These are phyloP conservation scores for Zygoascus biomembranicola DNA, from an alignment of 805 yeast genomes.

Conservation along the genomic window DNA sequence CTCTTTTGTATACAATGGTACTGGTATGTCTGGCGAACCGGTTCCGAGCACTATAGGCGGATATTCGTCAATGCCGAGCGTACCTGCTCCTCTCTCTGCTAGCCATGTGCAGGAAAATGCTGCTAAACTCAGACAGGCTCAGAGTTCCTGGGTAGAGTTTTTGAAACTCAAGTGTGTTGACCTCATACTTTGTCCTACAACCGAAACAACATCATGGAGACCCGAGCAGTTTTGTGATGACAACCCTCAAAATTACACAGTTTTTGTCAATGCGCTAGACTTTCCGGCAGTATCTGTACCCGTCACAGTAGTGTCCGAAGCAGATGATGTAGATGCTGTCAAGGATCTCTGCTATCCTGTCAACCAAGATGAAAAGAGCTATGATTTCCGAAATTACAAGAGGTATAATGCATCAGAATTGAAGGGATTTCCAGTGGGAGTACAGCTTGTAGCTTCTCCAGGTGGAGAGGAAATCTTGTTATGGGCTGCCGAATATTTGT, in stretches of 20 bases:
- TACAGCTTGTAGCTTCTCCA: constrained; percentile 49
- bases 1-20: constrained; percentile 4
- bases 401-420: not conserved
- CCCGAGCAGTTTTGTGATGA: constrained; percentile 1
- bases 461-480: constrained; percentile 52
- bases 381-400: not conserved
- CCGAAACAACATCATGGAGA: not conserved
- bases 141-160: not conserved
- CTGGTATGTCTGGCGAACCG: constrained; percentile 11
- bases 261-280: constrained; percentile 15
- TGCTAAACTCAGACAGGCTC: not conserved
- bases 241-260: constrained; percentile 38
- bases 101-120: not conserved
- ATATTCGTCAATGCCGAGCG: not conserved
- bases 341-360: not conserved
- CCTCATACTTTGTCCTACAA: not conserved
- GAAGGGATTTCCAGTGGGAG: constrained; percentile 36
- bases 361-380: not conserved
- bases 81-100: not conserved
- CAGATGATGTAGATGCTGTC: constrained; percentile 31
- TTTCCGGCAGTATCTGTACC: constrained; percentile 15
- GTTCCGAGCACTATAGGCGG: not conserved
- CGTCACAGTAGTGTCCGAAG: constrained; percentile 27
- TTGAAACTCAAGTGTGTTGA: not conserved
- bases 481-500: not conserved